Base-by-base conservation (phyloP, 2,329 filamentous ascomycete species). In the Pseudopyricularia javanii region DNA sequence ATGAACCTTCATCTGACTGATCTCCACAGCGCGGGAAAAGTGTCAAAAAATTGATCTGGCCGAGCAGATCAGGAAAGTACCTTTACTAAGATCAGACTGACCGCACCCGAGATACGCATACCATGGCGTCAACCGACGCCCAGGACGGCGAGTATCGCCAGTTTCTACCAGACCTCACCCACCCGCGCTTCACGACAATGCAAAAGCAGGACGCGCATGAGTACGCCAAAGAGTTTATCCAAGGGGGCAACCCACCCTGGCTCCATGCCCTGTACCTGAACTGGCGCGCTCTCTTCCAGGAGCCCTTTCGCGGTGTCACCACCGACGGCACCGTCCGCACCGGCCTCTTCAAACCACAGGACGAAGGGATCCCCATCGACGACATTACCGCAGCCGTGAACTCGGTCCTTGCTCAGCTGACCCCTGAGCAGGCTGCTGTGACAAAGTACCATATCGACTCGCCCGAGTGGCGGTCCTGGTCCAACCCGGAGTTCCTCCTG, bases 401-500 rank as follows among this genome's bases (percentile, higher is more conserved):
- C 3, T 53, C 61, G 0, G 62, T 85, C 2, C 61, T 82, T 0
- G 56, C 60, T 1, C 63, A 69, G 3, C 66, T 86, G 15, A 64
- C 70, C 0, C 24, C 26, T 0, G 67, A 70, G 9, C 76, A 86
- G 59, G 70, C 66, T 47, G 56, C 70, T 17, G 68, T 68, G 28
- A 62, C 82, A 0, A 65, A 65, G 33, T 78, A 84, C 59, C 80
- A 85, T 61, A 74, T 89, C 57, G 81, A 87, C 67, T 81, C 82
- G 1, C 79, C 78, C 2, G 80, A 87, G 61, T 89, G 85, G 84
- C 78, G 85, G 49, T 80, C 83, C 11, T 78, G 76, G 76, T 78
- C 75, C 2, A 90, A 90, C 62, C 86, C 86, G 0, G 86, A 90
- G 62, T 86, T 89, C 58, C 70, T 88, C 0, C 69, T 89, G 14